Evolutionary conservation across 768 basidiomycete genomes (phyloP).

Genomic region (Austroboletus festivus): DNA sequence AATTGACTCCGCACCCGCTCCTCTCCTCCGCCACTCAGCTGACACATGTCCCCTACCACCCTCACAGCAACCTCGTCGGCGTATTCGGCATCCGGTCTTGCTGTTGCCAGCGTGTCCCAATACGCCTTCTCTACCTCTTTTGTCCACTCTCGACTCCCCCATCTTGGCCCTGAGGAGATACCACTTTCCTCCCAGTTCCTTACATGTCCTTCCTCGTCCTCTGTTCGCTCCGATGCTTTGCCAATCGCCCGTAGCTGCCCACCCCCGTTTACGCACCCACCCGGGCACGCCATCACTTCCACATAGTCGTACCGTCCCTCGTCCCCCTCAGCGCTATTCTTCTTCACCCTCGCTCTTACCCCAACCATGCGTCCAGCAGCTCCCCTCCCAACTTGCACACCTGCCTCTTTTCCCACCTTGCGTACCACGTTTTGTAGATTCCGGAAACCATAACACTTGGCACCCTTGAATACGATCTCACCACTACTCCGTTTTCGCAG

Average conservation of each 20-base stretch:
- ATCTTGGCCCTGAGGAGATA: conserved; percentile 52
- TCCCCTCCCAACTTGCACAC: conserved; percentile 69
- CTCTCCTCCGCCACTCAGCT: conserved; percentile 46
- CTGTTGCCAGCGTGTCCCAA: conserved; percentile 46
- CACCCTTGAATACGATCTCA: conserved; percentile 81
- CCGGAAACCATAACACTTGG: conserved; percentile 95
- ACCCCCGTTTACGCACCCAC: conserved; percentile 96
- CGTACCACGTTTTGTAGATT: conserved; percentile 97
- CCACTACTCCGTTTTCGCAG: conserved; percentile 45
- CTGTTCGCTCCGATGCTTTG: conserved; percentile 21
- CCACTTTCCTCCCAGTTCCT: conserved; percentile 62
- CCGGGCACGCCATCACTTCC: conserved; percentile 98
- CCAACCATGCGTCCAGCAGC: conserved; percentile 48
- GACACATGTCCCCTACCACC: conserved; percentile 43
- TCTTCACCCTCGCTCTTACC: conserved; percentile 30
- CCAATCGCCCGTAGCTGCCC: conserved; percentile 55
- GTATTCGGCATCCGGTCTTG: neutral
- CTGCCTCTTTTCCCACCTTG: conserved; percentile 84
- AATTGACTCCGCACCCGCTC: conserved; percentile 47
- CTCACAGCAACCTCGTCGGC: conserved; percentile 39
- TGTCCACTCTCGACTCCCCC: conserved; percentile 85
- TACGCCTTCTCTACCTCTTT: conserved; percentile 78
- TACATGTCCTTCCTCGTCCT: conserved; percentile 64
- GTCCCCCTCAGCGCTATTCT: conserved; percentile 31
- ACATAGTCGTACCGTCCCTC: conserved; percentile 79